These are phyloP conservation scores for Plantago coronopus DNA, from an alignment of 305 asterid species.

Conservation along the genomic window DNA sequence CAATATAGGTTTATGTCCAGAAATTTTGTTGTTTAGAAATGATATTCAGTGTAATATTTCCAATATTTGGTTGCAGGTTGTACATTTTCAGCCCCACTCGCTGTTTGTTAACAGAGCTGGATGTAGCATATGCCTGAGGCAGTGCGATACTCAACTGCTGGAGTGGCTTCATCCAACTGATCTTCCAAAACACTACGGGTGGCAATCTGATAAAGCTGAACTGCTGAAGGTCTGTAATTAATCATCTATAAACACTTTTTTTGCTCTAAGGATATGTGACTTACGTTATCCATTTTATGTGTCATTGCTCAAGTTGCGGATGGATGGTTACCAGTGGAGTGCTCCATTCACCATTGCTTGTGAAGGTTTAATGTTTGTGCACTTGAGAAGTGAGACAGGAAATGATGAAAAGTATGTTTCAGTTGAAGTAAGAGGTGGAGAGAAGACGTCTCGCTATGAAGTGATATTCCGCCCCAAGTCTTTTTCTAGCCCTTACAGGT, in stretches of 20 bases:
- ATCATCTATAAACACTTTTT: slow-evolving; percentile 19
- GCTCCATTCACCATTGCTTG: slow-evolving; percentile 66
- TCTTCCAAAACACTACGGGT: slow-evolving; percentile 74
- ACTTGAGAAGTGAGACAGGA: slow-evolving; percentile 63
- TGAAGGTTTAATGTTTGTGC: slow-evolving; percentile 79
- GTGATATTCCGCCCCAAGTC: slow-evolving; percentile 80
- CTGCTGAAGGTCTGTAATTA: slow-evolving; percentile 62
- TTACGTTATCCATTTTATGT: slow-evolving; percentile 26
- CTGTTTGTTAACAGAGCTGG: slow-evolving; percentile 83
- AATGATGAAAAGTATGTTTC: slow-evolving; percentile 42
- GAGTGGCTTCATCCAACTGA: slow-evolving; percentile 89
- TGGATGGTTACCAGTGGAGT: slow-evolving; percentile 91
- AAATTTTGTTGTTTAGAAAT: slow-evolving; percentile 1
- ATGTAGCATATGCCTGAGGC: slow-evolving; percentile 65
- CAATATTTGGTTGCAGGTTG: slow-evolving; percentile 56
- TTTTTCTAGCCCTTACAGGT: slow-evolving; percentile 97
- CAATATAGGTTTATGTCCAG: slow-evolving; percentile 7
- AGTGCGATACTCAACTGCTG: slow-evolving; percentile 61
- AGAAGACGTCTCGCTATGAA: slow-evolving; percentile 72
- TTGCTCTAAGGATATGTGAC: slow-evolving; percentile 20
- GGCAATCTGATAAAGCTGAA: slow-evolving; percentile 79
- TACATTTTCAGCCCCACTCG: slow-evolving; percentile 93
- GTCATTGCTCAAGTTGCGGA: slow-evolving; percentile 54
- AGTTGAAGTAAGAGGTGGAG: slow-evolving; percentile 88
- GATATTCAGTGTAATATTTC: slow-evolving; percentile 14